A percentile compares a stretch with the other conserved stretches of the same genome.
Conservation (phyloP, 2,329 filamentous ascomycete genomes). For the Orbilia blumenaviensis region DNA sequence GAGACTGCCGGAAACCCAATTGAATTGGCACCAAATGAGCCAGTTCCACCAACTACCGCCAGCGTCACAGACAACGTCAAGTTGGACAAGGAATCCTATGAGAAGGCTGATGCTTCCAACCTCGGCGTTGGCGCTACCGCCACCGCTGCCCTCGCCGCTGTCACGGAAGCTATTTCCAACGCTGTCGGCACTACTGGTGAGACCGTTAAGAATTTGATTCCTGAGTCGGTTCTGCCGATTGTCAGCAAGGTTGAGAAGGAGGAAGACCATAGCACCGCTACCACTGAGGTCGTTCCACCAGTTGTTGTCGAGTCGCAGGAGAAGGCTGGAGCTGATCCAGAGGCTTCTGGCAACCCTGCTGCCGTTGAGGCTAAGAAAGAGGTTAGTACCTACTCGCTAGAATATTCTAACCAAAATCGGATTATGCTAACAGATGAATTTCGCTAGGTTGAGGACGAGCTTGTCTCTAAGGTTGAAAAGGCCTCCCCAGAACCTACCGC, state of each 20-base stretch:
- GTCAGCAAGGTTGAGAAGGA: slow-evolving; percentile 58
- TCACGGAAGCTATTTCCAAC: slow-evolving; percentile 25
- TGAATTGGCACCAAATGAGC: slow-evolving; percentile 79
- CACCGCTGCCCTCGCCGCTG: slow-evolving; percentile 33
- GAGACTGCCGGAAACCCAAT: slow-evolving; percentile 79
- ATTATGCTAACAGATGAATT: slow-evolving; percentile 6
- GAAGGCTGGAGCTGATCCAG: slow-evolving; percentile 69
- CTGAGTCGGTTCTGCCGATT: slow-evolving; percentile 82
- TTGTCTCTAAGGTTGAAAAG: slow-evolving; percentile 30
- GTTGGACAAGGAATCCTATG: slow-evolving; percentile 85
- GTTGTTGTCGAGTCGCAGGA: slow-evolving; percentile 61
- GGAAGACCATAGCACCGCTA: slow-evolving; percentile 59
- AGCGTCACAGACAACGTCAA: slow-evolving; percentile 75
- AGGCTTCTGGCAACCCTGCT: slow-evolving; percentile 72
- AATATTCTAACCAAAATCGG: not conserved
- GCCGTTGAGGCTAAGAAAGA: slow-evolving; percentile 74
- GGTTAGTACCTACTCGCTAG: slow-evolving; percentile 14
- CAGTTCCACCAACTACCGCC: slow-evolving; percentile 74
- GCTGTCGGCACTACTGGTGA: not conserved
- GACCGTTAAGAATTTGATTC: slow-evolving; percentile 75
- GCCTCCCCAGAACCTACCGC: slow-evolving; percentile 38
- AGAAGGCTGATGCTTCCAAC: slow-evolving; percentile 74
- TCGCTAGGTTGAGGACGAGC: slow-evolving; percentile 44
- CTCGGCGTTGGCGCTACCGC: slow-evolving; percentile 61
- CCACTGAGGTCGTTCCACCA: slow-evolving; percentile 63